Evolutionary conservation across 139 green algal genomes (phyloP).

Genomic region (Spirogloea muscicola): DNA sequence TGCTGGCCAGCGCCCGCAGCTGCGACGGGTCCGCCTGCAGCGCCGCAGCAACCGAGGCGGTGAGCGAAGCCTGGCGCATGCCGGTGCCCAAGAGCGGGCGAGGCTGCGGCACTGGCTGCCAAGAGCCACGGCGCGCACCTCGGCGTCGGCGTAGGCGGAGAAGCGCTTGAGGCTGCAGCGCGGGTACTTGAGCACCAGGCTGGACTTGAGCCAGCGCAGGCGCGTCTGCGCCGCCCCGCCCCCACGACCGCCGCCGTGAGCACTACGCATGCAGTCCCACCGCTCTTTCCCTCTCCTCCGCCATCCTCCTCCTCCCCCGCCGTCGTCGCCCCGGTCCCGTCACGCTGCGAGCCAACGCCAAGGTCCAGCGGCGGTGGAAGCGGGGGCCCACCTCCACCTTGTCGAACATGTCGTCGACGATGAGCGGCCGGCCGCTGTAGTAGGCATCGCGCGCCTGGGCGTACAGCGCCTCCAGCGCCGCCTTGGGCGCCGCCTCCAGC

Average conservation of each 20-base stretch:
- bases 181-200: conserved; percentile 34
- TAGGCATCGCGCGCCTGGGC: conserved; percentile 20
- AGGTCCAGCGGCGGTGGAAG: too few relatives aligned
- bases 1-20: background rate
- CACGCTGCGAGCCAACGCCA: too few relatives aligned
- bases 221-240: too few relatives aligned
- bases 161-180: conserved; percentile 34
- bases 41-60: too few relatives aligned
- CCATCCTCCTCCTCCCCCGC: background rate
- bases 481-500: conserved; percentile 12
- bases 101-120: too few relatives aligned
- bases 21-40: conserved; percentile 18
- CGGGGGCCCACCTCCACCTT: conserved; percentile 24
- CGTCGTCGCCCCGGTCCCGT: background rate
- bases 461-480: conserved; percentile 32
- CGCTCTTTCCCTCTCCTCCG: background rate
- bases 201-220: conserved; percentile 22
- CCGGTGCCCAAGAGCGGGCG: too few relatives aligned
- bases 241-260: too few relatives aligned
- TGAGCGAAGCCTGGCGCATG: too few relatives aligned
- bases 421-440: conserved; percentile 29
- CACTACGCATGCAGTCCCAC: too few relatives aligned
- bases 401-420: conserved; percentile 37
- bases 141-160: conserved; percentile 27
- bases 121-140: conserved; percentile 19